Base-by-base conservation (phyloP, 768 basidiomycete species). In the Astraeus odoratus region DNA sequence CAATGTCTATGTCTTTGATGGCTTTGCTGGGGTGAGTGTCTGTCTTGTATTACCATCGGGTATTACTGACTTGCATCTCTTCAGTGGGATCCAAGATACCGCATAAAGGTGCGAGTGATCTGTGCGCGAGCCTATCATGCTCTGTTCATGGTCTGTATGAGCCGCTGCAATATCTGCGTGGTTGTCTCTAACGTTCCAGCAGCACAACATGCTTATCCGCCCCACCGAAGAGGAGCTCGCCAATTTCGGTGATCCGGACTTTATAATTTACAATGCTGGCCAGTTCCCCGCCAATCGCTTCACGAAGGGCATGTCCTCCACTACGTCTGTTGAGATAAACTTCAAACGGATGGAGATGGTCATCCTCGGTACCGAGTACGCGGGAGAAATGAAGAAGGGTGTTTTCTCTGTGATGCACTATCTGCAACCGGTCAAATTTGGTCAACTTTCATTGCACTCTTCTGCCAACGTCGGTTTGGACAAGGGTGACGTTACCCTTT, bases 271-370 rank as follows among this genome's bases (percentile, higher is more conserved):
- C 81, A 98, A 98, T 68, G 96, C 95, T 36, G 96, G 96, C 52
- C 94, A 97, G 67, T 98, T 99, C 84, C 95, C 96, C 10, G 96
- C 96, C 56, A 99, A 99, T 67, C 87, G 96, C 33, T 98, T 98
- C 78, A 99, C 95, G 48, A 92, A 96, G 74, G 96, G 96, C 68
- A 98, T 98, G 96, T 95, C 91, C 50, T 95, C 93, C 8, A 90
- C 93, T 24, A 98, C 96, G 5, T 96, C 94, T 3, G 95, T 99
- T 40, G 95, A 97, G 71, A 91, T 99, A 75, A 99, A 99, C 80
- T 98, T 99, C 72, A 96, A 96, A 76, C 89, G 96, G 30, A 96
- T 93, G 92, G 96, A 99, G 69, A 99, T 99, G 95, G 95, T 99
- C 58, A 98, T 99, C 60, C 89, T 99, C 57, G 95, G 89, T 46